Evolutionary conservation across 768 basidiomycete species (phyloP).

Genomic region (Lactarius indigo): DNA sequence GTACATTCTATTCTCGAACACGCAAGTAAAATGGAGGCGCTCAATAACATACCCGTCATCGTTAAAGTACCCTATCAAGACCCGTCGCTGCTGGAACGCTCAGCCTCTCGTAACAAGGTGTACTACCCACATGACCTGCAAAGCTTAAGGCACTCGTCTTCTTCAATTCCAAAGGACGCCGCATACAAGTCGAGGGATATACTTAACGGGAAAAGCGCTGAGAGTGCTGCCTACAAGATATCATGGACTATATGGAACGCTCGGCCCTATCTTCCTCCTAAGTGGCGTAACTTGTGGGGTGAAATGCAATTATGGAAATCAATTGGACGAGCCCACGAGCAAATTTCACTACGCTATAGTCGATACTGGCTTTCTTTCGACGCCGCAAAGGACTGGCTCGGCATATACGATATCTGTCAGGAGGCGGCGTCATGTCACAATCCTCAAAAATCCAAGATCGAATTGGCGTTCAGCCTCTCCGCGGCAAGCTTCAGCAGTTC

Average conservation of each 20-base stretch:
- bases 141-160: neutral
- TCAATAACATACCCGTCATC: neutral
- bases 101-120: neutral
- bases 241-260: neutral
- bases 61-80: neutral
- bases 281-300: neutral
- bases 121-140: conserved; percentile 5
- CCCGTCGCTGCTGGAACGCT: neutral
- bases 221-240: neutral
- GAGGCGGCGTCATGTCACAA: no score
- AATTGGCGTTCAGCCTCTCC: conserved; percentile 4
- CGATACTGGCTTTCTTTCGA: conserved; percentile 12
- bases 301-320: neutral
- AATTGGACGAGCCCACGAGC: neutral
- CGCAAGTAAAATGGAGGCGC: neutral
- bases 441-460: neutral
- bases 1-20: neutral
- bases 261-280: neutral
- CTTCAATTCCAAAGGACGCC: neutral
- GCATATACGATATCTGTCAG: neutral
- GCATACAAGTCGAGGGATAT: conserved; percentile 1
- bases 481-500: neutral
- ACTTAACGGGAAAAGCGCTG: neutral
- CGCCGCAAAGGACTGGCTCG: conserved; percentile 1
- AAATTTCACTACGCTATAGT: conserved; percentile 2